Conservation (phyloP, 257 asterid species). For the Anisodus acutangulus region DNA sequence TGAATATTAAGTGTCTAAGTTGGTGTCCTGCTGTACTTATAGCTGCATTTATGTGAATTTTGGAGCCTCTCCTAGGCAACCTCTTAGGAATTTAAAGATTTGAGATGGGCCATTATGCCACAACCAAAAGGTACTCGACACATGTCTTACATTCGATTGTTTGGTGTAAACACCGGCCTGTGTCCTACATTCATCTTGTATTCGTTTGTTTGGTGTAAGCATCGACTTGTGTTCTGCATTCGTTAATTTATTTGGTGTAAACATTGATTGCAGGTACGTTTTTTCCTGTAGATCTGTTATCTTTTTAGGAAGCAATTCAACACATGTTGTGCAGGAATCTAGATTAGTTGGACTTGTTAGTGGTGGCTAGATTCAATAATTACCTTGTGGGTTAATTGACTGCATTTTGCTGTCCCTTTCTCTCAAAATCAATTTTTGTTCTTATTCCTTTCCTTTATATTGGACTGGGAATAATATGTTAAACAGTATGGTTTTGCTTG, state of each 20-base stretch:
- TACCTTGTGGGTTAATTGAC: not conserved
- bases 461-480: not conserved
- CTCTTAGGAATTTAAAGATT: not conserved
- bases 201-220: no score
- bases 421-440: not conserved
- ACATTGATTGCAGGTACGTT: not conserved
- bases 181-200: not conserved
- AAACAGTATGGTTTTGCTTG: not conserved
- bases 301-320: not conserved
- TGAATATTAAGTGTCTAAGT: not conserved
- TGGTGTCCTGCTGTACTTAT: not conserved
- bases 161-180: not conserved
- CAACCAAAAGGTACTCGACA: not conserved
- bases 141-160: not conserved
- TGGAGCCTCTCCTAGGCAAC: not conserved
- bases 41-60: conserved; percentile 6
- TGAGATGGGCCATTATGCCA: not conserved
- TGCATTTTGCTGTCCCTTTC: not conserved
- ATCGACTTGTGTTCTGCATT: not conserved
- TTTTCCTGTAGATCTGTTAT: not conserved
- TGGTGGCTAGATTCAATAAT: not conserved
- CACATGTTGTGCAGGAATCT: not conserved
- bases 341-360: not conserved
- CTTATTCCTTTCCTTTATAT: not conserved
- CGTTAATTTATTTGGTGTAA: not conserved